Base-by-base conservation (phyloP, 2,329 filamentous ascomycete species). In the Sclerotiophoma versabilis region DNA sequence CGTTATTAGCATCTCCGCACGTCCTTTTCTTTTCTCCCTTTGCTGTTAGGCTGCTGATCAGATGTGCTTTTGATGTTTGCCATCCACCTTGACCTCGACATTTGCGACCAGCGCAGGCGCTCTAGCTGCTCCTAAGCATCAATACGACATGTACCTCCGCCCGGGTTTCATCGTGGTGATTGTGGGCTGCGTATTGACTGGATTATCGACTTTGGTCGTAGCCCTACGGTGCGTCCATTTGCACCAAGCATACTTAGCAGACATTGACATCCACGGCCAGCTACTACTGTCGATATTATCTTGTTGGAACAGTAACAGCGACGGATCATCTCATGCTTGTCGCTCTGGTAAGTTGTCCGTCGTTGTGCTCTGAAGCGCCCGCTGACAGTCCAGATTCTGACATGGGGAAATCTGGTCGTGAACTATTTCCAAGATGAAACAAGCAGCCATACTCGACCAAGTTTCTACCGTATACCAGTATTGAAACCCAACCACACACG, bases 351-450 rank as follows among this genome's bases (percentile, higher is more conserved):
- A 55, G 69, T 48, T 25, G 5, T 17, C 9, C 10, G 14, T 4
- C 8, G 12, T 5, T 5, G 7, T 6, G 4, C 6, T 14, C 14
- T n/a, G 12, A 27, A 29, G 19, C 20, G 1, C 9, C 6, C 11
- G 20, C 38, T 49, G 10, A 12, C 29, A 30, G 8, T 27, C 15
- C 20, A 75, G 72, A 26, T 73, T 9, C 44, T 74, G 30, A 71
- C 71, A 17, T 75, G 73, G 73, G 71, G 65, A 14, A 73, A 72
- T 46, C 66, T 71, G 5, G 65, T 71, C 11, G 60, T 73, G 14
- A 75, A 75, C 49, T 71, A 70, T 48, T 74, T 67, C 38, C 71
- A 74, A 58, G 71, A 74, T 42, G 51, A 65, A 20, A 58, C 63
- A 12, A 73, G 69, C 43, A 59, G 66, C 14, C 60, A 57, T 3